A percentile compares a stretch with the other conserved stretches of the same genome.
Evolutionary conservation across 176 grass and related monocot genomes (phyloP).

Genomic region (Juncus inflexus): DNA sequence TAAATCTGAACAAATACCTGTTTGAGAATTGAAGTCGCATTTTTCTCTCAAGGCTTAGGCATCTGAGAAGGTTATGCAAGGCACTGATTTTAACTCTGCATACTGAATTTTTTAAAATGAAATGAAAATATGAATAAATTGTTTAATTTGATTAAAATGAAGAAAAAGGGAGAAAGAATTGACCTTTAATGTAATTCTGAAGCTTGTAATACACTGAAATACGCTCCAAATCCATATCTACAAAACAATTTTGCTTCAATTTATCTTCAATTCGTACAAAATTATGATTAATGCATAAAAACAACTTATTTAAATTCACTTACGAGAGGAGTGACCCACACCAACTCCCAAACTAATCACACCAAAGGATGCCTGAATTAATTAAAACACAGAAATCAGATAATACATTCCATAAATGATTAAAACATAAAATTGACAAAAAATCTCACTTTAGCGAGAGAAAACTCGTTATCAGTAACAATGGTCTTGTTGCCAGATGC

Average conservation of each 20-base stretch:
- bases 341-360: slow-evolving; percentile 73
- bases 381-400: not conserved
- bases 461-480: slow-evolving; percentile 68
- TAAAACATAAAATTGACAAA: not conserved
- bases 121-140: slow-evolving; percentile 6
- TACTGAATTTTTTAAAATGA: slow-evolving; percentile 39
- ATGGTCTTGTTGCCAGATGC: slow-evolving; percentile 33
- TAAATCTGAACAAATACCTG: slow-evolving; percentile 46
- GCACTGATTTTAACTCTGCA: slow-evolving; percentile 90
- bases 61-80: slow-evolving; percentile 81
- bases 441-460: slow-evolving; percentile 58
- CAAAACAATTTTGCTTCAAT: not conserved
- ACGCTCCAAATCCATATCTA: slow-evolving; percentile 95
- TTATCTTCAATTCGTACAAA: slow-evolving; percentile 2
- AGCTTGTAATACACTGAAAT: slow-evolving; percentile 87
- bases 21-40: slow-evolving; percentile 88
- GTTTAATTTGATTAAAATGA: not conserved
- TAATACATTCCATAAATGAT: not conserved
- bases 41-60: slow-evolving; percentile 76
- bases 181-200: slow-evolving; percentile 94
- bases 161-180: not conserved
- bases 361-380: slow-evolving; percentile 71
- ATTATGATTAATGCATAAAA: not conserved
- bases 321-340: slow-evolving; percentile 72
- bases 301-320: slow-evolving; percentile 22